Evolutionary conservation across 371 early-diverging fungal species (phyloP), one percentile per base, ranked within the genome.

Genomic region (Mortierella sp.): DNA sequence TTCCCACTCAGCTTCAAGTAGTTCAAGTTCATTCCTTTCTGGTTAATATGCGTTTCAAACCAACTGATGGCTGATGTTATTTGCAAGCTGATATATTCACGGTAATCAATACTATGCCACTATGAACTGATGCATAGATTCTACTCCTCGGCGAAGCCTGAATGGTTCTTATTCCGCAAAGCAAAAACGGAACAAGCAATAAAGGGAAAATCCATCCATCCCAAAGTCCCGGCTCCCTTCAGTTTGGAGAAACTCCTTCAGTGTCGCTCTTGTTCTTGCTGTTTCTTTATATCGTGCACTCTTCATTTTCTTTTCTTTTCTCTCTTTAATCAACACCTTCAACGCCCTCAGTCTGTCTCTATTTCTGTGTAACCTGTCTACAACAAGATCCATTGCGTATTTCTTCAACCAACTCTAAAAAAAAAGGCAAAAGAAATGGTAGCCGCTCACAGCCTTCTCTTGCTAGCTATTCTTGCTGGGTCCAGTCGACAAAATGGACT

Each of bases 401-500:
- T n/a, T n/a, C n/a, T n/a, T n/a, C n/a, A n/a, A n/a, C n/a, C n/a
- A n/a, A n/a, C n/a, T n/a, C n/a, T n/a, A n/a, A n/a, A n/a, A n/a
- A 10, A 54, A 1, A 54, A 54, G 2, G 18, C 18, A n/a, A 26
- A 54, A 54, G 18, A 8, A 14, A 72, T 72, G 78, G 26, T 58
- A 14, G 58, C 32, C 2, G 2, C 58, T 20, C 57, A 66, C 59
- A 52, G 51, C 35, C 40, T 67, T 49, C 43, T 66, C 54, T 26
- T 70, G 6, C 30, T 73, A 32, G 55, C 59, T 2, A 43, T 66
- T 22, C 66, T 72, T 26, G 62, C 64, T 22, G 61, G 72, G 20
- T 68, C 45, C 12, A 43, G 47, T 35, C 59, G n/a, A 5, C 64
- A 51, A n/a, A 39, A 66, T 30, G 47, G 32, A 14, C n/a, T 5